Percentiles rank a stretch among this genome's conserved stretches.
Evolutionary conservation across 371 early-diverging fungal species (phyloP).

Genomic region (Mortierella sp.): DNA sequence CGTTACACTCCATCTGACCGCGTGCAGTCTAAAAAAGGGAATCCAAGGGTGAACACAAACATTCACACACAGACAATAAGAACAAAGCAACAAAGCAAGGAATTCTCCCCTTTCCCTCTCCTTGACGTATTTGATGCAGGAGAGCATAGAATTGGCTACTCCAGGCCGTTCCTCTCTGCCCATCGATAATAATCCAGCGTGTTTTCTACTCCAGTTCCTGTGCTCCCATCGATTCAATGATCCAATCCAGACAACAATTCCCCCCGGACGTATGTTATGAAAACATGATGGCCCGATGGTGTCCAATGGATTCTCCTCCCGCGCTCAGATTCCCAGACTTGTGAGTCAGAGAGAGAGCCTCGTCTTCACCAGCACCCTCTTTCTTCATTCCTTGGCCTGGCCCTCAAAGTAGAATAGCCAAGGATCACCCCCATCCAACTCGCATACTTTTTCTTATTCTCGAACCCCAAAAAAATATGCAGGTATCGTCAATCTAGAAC

Average conservation of each 20-base stretch:
- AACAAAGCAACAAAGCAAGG: background rate
- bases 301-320: background rate
- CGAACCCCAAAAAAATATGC: background rate
- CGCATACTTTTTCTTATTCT: background rate
- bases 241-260: background rate
- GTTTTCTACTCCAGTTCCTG: background rate
- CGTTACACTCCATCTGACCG: slow-evolving; percentile 3
- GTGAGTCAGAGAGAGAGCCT: background rate
- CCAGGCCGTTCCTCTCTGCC: background rate
- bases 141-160: background rate
- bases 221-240: background rate
- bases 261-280: background rate
- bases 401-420: background rate
- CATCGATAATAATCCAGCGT: background rate
- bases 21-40: slow-evolving; percentile 3
- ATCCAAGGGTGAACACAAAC: background rate
- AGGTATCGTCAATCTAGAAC: background rate
- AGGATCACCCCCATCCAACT: background rate
- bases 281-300: background rate
- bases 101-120: background rate
- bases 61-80: background rate
- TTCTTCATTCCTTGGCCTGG: background rate
- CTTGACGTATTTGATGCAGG: background rate
- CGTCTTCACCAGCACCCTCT: background rate
- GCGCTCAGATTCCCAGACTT: background rate